phyloP scores from a whole-genome alignment of 192 early-diverging fungal genomes.

The Entomortierella lignicola region DNA sequence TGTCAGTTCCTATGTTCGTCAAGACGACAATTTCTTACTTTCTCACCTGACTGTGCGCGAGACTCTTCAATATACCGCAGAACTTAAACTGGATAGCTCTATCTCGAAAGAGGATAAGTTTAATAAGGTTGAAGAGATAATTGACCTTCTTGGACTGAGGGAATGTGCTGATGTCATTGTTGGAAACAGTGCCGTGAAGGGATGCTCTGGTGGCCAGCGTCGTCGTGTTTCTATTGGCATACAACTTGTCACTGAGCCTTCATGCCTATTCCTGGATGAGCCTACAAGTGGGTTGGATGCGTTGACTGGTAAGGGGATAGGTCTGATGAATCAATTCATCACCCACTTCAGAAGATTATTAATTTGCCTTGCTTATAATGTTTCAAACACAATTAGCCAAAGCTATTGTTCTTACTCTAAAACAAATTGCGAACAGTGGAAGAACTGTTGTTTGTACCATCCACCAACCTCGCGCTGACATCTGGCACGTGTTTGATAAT shows the following conservation, averaged over 20 bases:
- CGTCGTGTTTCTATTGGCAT: constrained; percentile 51
- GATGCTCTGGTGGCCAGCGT: constrained; percentile 45
- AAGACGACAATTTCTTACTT: constrained; percentile 51
- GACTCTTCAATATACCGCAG: constrained; percentile 80
- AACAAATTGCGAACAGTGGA: constrained; percentile 47
- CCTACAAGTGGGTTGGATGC: constrained; percentile 50
- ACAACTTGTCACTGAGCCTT: constrained; percentile 45
- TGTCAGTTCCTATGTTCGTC: constrained; percentile 48
- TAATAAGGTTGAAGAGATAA: constrained; percentile 48
- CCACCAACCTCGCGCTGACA: constrained; percentile 86
- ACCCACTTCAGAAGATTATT: no score
- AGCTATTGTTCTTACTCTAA: constrained; percentile 41
- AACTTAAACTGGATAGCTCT: constrained; percentile 65
- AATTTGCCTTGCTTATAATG: background rate
- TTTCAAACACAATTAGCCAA: constrained; percentile 20
- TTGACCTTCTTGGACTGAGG: constrained; percentile 41
- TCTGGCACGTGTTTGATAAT: constrained; percentile 86
- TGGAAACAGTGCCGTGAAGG: constrained; percentile 42
- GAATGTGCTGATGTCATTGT: constrained; percentile 53
- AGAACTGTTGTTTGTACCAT: constrained; percentile 84
- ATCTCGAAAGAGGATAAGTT: constrained; percentile 27
- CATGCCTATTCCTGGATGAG: constrained; percentile 51
- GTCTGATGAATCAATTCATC: background rate
- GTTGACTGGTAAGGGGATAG: constrained; percentile 26
- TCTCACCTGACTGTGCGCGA: constrained; percentile 83